Evolutionary conservation across 2,329 filamentous ascomycete species (phyloP), one percentile per base, ranked within the genome.

Genomic region (Exophiala oligosperma): DNA sequence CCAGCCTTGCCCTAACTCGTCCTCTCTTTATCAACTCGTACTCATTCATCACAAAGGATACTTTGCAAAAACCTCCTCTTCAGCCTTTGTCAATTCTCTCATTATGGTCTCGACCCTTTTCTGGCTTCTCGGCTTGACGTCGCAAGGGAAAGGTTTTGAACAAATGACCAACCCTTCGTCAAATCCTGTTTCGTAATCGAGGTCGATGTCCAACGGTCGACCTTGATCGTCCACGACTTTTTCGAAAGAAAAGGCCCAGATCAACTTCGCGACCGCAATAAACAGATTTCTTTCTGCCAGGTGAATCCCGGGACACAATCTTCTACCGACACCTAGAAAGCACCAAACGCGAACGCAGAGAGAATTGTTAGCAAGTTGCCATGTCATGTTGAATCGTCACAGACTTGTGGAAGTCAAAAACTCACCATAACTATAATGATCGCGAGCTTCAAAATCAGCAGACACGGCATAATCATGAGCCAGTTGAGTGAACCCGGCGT

Each of bases 141-240:
- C 62, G 47, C 69, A 68, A 46, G 68, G 62, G 61, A 73, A 75
- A 6, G 67, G 64, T 29, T 66, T 67, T 8, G 73, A 69, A n/a
- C 66, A 68, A n/a, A 66, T 64, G 28, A 73, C 62, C 24, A 77
- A 68, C 0, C 72, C 73, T 17, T 72, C 68, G 26, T 63, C 66
- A 63, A 68, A 75, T 26, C 73, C 74, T 1, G 70, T 62, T 58
- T 70, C 65, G 43, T 77, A 76, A 38, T 71, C 66, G 0, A 73
- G 44, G 23, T 70, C 65, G 0, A 71, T 66, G 23, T 73, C 74
- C 28, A 65, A 53, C 21, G 26, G 9, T 12, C 41, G 56, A 24
- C 58, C 63, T 28, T 64, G 57, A 53, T 51, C 40, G 49, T 66
- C 62, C 14, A 60, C 12, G 17, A 50, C 28, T 28, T 57, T 63